Conservation (phyloP, 768 basidiomycete species). For the Candolleomyces eurysporus region DNA sequence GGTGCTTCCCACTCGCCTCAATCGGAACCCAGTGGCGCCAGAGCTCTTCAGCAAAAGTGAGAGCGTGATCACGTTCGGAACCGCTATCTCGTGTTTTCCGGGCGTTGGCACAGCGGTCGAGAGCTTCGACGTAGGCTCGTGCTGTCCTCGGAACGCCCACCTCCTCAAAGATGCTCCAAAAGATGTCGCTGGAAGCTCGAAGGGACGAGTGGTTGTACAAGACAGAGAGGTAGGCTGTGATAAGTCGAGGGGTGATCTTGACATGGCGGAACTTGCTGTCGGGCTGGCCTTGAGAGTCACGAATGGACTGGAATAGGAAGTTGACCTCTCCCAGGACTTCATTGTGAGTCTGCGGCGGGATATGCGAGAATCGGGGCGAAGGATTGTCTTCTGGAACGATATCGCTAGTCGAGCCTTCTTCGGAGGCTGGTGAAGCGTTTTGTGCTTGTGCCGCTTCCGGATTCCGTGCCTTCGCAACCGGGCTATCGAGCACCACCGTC, state of each 20-base stretch:
- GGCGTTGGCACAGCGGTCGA: constrained; percentile 60
- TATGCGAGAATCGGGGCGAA: constrained; percentile 40
- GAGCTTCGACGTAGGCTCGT: constrained; percentile 57
- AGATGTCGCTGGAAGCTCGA: constrained; percentile 45
- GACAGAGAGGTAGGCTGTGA: constrained; percentile 82
- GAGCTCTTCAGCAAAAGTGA: constrained; percentile 54
- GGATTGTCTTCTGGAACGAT: constrained; percentile 13
- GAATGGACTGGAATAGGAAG: constrained; percentile 61
- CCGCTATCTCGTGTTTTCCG: constrained; percentile 39
- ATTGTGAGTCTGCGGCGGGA: constrained; percentile 69
- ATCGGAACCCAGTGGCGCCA: constrained; percentile 64
- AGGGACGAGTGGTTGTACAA: constrained; percentile 57
- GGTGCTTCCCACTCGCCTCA: constrained; percentile 35
- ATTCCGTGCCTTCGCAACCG: neutral
- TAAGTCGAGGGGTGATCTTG: constrained; percentile 53
- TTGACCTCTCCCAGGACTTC: constrained; percentile 71
- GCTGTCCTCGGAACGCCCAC: constrained; percentile 45
- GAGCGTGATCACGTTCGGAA: constrained; percentile 35
- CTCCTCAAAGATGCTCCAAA: constrained; percentile 47
- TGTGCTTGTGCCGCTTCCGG: neutral
- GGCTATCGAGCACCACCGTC: constrained; percentile 37
- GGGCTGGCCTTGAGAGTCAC: constrained; percentile 23
- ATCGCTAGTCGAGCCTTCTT: neutral
- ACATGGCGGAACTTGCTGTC: constrained; percentile 54
- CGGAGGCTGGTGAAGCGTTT: neutral